These are phyloP conservation scores for Clavariopsis aquatica DNA, from an alignment of 495 filamentous ascomycete species.

Conservation along the genomic window DNA sequence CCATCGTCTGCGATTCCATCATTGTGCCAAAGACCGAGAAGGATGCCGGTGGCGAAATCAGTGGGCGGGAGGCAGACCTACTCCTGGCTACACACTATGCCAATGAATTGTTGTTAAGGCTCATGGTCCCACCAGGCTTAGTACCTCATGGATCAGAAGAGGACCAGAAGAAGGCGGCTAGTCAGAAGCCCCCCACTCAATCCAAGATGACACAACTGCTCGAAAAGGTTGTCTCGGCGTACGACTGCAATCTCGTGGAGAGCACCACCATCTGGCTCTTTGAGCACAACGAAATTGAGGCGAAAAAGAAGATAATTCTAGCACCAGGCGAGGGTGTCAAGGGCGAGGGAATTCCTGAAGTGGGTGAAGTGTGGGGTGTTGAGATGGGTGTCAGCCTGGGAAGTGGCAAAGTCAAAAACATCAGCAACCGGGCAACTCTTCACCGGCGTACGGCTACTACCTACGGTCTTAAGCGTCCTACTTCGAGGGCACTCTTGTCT, in stretches of 20 bases:
- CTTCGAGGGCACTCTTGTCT: conserved; percentile 83
- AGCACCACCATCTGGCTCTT: conserved; percentile 97
- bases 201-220: conserved; percentile 79
- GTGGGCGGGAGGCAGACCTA: conserved; percentile 79
- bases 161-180: conserved; percentile 86
- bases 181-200: conserved; percentile 74
- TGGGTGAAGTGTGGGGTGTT: conserved; percentile 97
- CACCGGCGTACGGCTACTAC: conserved; percentile 90
- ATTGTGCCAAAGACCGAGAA: conserved; percentile 59
- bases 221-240: conserved; percentile 87
- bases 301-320: conserved; percentile 96
- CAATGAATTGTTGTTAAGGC: conserved; percentile 87
- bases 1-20: conserved; percentile 93
- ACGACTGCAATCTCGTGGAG: conserved; percentile 92
- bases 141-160: conserved; percentile 82
- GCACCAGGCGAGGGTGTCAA: conserved; percentile 81
- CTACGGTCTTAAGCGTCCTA: conserved; percentile 86
- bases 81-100: conserved; percentile 90
- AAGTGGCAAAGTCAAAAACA: conserved; percentile 88
- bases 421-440: conserved; percentile 83
- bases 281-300: conserved; percentile 95
- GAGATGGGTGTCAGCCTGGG: conserved; percentile 91
- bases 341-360: conserved; percentile 85
- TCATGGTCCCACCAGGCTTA: conserved; percentile 87
- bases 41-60: conserved; percentile 58